Evolutionary conservation across 768 basidiomycete genomes (phyloP), one percentile per base, ranked within the genome.

Genomic region (Rossbeevera mucosa): DNA sequence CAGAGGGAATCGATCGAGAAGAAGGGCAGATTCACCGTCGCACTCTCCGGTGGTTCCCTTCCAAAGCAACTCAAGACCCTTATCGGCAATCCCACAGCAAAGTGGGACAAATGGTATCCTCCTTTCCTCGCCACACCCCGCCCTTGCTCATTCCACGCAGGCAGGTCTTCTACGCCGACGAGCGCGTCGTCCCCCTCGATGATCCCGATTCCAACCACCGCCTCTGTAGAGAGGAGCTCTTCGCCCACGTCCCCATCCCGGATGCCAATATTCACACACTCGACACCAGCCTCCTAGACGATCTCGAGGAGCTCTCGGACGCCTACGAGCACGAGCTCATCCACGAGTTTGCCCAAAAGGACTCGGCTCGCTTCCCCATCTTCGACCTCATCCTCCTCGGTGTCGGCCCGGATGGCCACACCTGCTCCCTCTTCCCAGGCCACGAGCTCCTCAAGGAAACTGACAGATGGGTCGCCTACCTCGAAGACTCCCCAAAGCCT

Each of bases 381-480:
- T 98, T 99, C 70, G 96, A 99, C 68, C 83, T 99, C 66, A 88
- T 98, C 73, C 82, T 99, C 41, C 86, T 99, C 47, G 96, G 96
- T 45, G 85, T 94, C 80, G 96, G 96, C 26, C 91, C 90, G 5
- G 96, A 97, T 67, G 95, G 95, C n/a, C 96, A 99, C 76, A 98
- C 95, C 38, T 93, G 88, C 55, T 94, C 91, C 7, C 85, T 99
- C 59, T 99, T 99, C 82, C 96, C 96, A 8, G 88, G 80, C n/a
- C 95, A 98, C 65, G 72, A 70, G 31, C 79, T 97, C 33, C 80
- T 99, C 45, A 55, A 72, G n/a, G 95, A 96, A 72, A 80, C 77
- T 46, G 91, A 92, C 68, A 81, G 91, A 54, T 99, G 96, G 96
- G 90, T 99, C 21, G 95, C 94, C 1, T 88, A 83, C 69, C 75